phyloP scores from a whole-genome alignment of 2,329 filamentous ascomycete species.

The Tolypocladium album region DNA sequence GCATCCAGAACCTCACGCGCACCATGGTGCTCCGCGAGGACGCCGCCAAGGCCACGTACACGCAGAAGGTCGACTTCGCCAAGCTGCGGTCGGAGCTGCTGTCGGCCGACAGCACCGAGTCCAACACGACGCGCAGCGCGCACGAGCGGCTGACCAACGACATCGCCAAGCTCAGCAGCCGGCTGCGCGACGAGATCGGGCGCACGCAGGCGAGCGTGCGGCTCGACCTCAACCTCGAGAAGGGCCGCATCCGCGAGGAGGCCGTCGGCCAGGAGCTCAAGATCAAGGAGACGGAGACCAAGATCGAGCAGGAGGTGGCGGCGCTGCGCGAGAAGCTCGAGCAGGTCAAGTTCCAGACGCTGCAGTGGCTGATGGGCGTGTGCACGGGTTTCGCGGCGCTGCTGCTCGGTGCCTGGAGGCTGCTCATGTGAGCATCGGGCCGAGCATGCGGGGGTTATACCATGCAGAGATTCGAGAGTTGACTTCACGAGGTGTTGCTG shows the following conservation, averaged over 20 bases:
- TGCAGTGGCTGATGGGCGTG: conserved; percentile 96
- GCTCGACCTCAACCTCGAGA: conserved; percentile 89
- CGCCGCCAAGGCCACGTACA: conserved; percentile 68
- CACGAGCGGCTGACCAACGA: conserved; percentile 93
- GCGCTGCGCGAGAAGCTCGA: conserved; percentile 84
- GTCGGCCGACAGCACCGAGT: conserved; percentile 83
- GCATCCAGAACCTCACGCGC: conserved; percentile 91
- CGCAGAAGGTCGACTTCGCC: conserved; percentile 93
- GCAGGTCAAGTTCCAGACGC: conserved; percentile 92
- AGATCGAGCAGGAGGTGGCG: conserved; percentile 96
- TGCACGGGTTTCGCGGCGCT: conserved; percentile 57
- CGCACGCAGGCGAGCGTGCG: conserved; percentile 88
- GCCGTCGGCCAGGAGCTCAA: conserved; percentile 94
- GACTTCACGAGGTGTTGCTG: not conserved
- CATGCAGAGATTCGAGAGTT: no score
- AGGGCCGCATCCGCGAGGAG: conserved; percentile 92
- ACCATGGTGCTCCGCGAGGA: conserved; percentile 98
- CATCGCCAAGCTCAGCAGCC: conserved; percentile 82
- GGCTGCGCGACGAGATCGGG: conserved; percentile 86
- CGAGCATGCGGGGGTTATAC: no score
- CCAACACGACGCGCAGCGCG: conserved; percentile 73
- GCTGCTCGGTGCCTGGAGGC: conserved; percentile 57
- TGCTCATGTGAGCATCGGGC: conserved; percentile 55
- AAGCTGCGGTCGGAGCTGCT: conserved; percentile 92
- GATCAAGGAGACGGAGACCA: conserved; percentile 96